Conservation (phyloP, 2,329 filamentous ascomycete species). For the Claviceps quebecensis region DNA sequence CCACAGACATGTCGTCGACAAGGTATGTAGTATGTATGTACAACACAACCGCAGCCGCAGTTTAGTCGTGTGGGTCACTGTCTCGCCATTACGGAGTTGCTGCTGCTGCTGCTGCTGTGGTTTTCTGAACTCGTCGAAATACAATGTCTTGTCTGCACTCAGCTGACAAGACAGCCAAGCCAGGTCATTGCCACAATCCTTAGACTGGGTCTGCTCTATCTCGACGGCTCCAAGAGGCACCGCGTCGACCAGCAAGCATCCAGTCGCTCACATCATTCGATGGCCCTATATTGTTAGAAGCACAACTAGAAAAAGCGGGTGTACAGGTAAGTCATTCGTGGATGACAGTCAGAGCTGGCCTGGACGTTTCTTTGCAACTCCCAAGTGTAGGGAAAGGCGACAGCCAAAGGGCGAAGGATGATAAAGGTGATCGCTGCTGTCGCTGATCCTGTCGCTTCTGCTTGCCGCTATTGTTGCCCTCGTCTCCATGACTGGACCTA, state of each 20-base stretch:
- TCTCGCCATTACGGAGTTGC: slow-evolving; percentile 10
- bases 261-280: slow-evolving; percentile 54
- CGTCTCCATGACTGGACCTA: slow-evolving; percentile 22
- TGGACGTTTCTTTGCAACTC: slow-evolving; percentile 84
- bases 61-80: too few species aligned
- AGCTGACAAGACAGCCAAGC: too few species aligned
- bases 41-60: too few species aligned
- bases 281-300: slow-evolving; percentile 30
- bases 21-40: too few species aligned
- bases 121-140: slow-evolving; percentile 29
- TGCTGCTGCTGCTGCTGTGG: slow-evolving; percentile 32
- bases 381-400: slow-evolving; percentile 54
- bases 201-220: slow-evolving; percentile 63
- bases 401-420: slow-evolving; percentile 28
- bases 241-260: slow-evolving; percentile 73
- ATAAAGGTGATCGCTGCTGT: not conserved
- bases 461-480: slow-evolving; percentile 12
- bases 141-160: slow-evolving; percentile 79
- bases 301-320: slow-evolving; percentile 42
- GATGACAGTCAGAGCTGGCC: slow-evolving; percentile 84
- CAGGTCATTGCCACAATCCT: slow-evolving; percentile 40
- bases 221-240: slow-evolving; percentile 71
- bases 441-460: slow-evolving; percentile 19
- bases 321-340: slow-evolving; percentile 88
- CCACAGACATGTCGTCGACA: too few species aligned